Percentiles rank a stretch among this genome's conserved stretches.
These are phyloP conservation scores for Huntiella savannae DNA, from an alignment of 2,329 filamentous ascomycete species.

Conservation along the genomic window DNA sequence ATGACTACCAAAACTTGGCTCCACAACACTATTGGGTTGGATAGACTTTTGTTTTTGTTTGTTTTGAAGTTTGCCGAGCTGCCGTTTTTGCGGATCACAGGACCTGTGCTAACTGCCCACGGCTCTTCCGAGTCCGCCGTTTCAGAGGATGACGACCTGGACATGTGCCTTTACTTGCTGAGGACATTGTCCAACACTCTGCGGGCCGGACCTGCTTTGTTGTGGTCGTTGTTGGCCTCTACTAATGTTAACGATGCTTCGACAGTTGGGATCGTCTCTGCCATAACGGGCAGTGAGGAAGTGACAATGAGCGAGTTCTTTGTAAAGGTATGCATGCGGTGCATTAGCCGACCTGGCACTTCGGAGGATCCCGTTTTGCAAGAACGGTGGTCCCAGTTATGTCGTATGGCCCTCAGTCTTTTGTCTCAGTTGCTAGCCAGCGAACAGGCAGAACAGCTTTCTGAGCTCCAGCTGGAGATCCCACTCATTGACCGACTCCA, in stretches of 20 bases:
- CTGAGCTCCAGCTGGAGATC: constrained; percentile 48
- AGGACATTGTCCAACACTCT: constrained; percentile 56
- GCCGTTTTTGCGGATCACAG: constrained; percentile 25
- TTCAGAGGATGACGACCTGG: constrained; percentile 46
- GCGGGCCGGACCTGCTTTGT: constrained; percentile 44
- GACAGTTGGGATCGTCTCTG: constrained; percentile 21
- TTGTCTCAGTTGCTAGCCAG: constrained; percentile 50
- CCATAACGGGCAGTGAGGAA: constrained; percentile 31
- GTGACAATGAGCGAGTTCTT: constrained; percentile 49
- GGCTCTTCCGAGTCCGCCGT: constrained; percentile 14
- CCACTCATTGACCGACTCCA: constrained; percentile 49
- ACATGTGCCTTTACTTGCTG: constrained; percentile 61
- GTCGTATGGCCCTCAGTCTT: constrained; percentile 50
- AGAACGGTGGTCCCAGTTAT: constrained; percentile 43
- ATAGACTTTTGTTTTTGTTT: constrained; percentile 44
- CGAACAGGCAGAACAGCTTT: constrained; percentile 38
- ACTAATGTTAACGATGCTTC: constrained; percentile 33
- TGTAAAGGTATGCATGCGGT: constrained; percentile 43
- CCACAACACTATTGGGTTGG: constrained; percentile 42
- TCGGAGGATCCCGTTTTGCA: constrained; percentile 18
- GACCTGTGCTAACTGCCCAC: constrained; percentile 3
- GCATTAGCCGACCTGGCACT: constrained; percentile 29
- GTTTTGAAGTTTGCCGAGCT: constrained; percentile 37
- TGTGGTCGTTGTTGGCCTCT: constrained; percentile 52
- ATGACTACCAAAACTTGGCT: constrained; percentile 70